A percentile compares a stretch with the other conserved stretches of the same genome.
Conservation (phyloP, 306 rosid species). For the Styphnolobium japonicum region DNA sequence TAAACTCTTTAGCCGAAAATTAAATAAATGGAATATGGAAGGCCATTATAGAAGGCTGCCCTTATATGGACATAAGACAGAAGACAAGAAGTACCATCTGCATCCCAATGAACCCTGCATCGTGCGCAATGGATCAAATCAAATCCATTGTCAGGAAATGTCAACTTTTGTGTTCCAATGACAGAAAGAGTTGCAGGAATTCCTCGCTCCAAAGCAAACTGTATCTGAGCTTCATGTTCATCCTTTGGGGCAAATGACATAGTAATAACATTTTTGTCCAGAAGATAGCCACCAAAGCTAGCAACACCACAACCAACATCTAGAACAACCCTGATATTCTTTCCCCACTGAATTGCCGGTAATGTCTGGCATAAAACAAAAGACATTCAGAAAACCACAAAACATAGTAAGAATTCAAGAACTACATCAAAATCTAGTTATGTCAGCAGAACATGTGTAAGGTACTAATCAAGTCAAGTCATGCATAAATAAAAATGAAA, state of each 20-base stretch:
- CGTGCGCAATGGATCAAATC: conserved; percentile 89
- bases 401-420: neutral
- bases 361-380: conserved; percentile 42
- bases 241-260: conserved; percentile 95
- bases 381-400: neutral
- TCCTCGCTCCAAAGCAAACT: conserved; percentile 88
- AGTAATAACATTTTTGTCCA: conserved; percentile 72
- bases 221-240: conserved; percentile 94
- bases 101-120: conserved; percentile 95
- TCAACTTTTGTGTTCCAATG: conserved; percentile 77
- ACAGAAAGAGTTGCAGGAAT: conserved; percentile 86
- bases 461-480: neutral
- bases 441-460: neutral
- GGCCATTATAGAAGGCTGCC: neutral
- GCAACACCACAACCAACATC: conserved; percentile 95
- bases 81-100: conserved; percentile 56
- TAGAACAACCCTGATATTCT: conserved; percentile 68
- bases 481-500: neutral
- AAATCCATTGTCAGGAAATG: conserved; percentile 60
- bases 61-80: neutral
- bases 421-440: neutral
- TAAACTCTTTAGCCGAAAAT: neutral
- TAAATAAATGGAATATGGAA: neutral
- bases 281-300: conserved; percentile 81
- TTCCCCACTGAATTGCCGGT: conserved; percentile 64